Evolutionary conservation across 2,329 filamentous ascomycete species (phyloP).

Genomic region (Furcasterigmium furcatum): DNA sequence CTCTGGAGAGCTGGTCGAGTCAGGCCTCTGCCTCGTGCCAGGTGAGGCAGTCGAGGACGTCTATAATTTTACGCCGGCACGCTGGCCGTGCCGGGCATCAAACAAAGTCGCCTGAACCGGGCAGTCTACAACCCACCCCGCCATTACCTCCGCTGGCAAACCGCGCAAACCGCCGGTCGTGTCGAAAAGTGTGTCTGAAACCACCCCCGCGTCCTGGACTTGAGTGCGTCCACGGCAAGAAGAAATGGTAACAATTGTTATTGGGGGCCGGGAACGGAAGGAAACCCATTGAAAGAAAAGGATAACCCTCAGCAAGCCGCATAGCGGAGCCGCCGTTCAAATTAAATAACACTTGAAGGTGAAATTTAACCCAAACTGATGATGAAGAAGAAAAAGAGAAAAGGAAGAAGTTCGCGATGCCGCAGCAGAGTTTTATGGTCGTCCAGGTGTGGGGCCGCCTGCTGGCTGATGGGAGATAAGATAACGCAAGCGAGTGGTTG

Average conservation of each 20-base stretch:
- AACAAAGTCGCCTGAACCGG: no score
- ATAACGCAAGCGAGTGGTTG: no score
- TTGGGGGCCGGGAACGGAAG: conserved; percentile 55
- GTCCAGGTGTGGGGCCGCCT: neutral
- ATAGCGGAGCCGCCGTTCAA: conserved; percentile 46
- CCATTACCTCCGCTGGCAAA: no score
- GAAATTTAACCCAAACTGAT: conserved; percentile 44
- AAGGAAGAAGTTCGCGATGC: conserved; percentile 5
- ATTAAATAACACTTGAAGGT: conserved; percentile 49
- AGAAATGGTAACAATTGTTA: conserved; percentile 44
- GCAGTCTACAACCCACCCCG: no score
- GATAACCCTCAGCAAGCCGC: conserved; percentile 54
- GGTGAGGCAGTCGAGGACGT: neutral
- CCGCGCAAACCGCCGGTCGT: no score
- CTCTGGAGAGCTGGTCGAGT: conserved; percentile 6
- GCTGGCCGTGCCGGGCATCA: no score
- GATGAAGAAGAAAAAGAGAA: conserved; percentile 29
- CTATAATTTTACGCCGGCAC: no score
- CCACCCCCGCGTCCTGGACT: conserved; percentile 51
- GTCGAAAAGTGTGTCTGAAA: conserved; percentile 41
- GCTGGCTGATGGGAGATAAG: no score
- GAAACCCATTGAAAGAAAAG: conserved; percentile 41
- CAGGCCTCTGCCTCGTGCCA: neutral
- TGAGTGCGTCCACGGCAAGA: conserved; percentile 36
- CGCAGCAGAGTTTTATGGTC: conserved; percentile 8